These are phyloP conservation scores for Thymus quinquecostatus DNA, from an alignment of 257 asterid genomes.

Conservation along the genomic window DNA sequence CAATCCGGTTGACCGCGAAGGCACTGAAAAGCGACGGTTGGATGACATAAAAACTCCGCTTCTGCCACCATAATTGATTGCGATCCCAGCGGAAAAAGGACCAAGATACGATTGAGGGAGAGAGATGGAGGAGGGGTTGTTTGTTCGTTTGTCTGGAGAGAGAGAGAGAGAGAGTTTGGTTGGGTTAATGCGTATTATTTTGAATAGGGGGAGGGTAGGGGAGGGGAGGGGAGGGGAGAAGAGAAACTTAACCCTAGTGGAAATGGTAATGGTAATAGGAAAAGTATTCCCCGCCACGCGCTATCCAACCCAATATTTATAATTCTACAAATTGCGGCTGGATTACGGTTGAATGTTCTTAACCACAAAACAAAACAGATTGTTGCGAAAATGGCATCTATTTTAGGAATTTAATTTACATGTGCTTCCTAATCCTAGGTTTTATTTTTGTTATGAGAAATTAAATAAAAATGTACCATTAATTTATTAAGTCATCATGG, in stretches of 20 bases:
- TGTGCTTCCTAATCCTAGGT: no score
- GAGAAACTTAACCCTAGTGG: constrained; percentile 25
- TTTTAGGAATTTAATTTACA: no score
- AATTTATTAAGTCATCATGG: no score
- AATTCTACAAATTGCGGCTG: neutral
- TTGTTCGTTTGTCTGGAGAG: neutral
- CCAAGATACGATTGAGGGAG: neutral
- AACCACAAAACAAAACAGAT: no score
- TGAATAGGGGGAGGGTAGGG: neutral
- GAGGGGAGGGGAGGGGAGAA: neutral
- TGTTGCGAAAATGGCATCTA: no score
- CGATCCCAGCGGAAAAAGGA: neutral
- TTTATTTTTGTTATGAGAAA: no score
- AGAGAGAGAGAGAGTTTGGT: neutral
- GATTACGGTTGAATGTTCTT: no score
- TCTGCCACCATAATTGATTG: constrained; percentile 48
- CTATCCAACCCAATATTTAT: neutral
- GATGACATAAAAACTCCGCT: constrained; percentile 43
- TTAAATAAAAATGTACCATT: no score
- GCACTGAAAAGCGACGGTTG: constrained; percentile 44
- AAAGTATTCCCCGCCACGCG: constrained; percentile 25
- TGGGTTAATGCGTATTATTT: neutral
- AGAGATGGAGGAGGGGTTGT: constrained; percentile 1
- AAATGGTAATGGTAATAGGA: constrained; percentile 9
- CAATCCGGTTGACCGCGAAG: constrained; percentile 36